Percentiles rank a stretch among this genome's conserved stretches.
Evolutionary conservation across 225 moss, liverwort and hornwort genomes (phyloP).

Genomic region (Pseudoscleropodium purum): DNA sequence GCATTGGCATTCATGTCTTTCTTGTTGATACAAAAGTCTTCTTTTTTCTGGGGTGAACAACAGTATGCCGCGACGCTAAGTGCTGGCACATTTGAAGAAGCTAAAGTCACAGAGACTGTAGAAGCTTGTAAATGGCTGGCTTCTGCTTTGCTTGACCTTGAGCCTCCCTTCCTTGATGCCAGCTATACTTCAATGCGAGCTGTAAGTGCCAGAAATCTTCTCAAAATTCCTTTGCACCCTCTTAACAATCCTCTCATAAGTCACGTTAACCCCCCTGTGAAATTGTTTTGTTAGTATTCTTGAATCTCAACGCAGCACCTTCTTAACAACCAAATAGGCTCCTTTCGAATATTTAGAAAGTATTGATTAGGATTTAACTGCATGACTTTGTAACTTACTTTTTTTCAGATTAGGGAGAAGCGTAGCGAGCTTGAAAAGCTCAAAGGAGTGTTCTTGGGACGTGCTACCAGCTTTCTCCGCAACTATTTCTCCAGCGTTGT

Average conservation of each 20-base stretch:
- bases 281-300: no score
- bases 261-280: no score
- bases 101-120: conserved; percentile 69
- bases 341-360: background rate
- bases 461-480: conserved; percentile 76
- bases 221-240: background rate
- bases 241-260: background rate
- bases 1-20: background rate
- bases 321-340: background rate
- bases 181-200: conserved; percentile 76
- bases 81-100: conserved; percentile 74
- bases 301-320: background rate
- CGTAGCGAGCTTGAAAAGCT: conserved; percentile 72
- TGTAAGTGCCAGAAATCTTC: conserved; percentile 27
- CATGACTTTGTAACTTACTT: background rate
- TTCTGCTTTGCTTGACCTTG: conserved; percentile 66
- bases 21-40: background rate
- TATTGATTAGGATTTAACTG: background rate
- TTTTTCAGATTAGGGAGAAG: conserved; percentile 69
- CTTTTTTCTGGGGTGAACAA: background rate
- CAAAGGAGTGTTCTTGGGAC: conserved; percentile 59
- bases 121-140: conserved; percentile 93
- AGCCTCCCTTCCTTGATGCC: conserved; percentile 63
- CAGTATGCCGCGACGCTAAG: conserved; percentile 58
- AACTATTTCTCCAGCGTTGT: conserved; percentile 71